A percentile compares a stretch with the other conserved stretches of the same genome.
These are phyloP conservation scores for Termitomyces heimii DNA, from an alignment of 768 basidiomycete genomes.

Conservation along the genomic window DNA sequence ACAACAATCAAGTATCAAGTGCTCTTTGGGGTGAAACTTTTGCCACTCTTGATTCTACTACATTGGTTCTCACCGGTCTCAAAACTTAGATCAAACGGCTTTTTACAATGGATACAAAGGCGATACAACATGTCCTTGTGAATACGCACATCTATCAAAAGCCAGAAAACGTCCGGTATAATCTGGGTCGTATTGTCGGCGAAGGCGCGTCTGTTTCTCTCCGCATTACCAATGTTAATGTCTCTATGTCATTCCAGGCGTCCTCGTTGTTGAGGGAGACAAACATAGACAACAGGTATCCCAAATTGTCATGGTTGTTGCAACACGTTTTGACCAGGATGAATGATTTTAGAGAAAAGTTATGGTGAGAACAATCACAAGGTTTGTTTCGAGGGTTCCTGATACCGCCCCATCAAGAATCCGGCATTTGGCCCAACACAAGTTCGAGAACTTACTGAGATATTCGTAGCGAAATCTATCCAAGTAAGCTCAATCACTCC, in stretches of 20 bases:
- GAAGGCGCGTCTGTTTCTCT: conserved; percentile 20
- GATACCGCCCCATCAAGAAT: conserved; percentile 32
- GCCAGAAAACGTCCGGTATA: conserved; percentile 30
- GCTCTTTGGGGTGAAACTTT: conserved; percentile 37
- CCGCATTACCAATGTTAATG: background rate
- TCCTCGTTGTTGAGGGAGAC: conserved; percentile 46
- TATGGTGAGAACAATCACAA: conserved; percentile 26
- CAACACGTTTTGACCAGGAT: background rate
- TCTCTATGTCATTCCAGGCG: conserved; percentile 25
- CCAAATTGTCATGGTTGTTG: background rate
- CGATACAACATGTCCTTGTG: conserved; percentile 56
- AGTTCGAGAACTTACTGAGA: conserved; percentile 49
- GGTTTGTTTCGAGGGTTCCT: background rate
- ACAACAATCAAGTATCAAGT: conserved; percentile 9
- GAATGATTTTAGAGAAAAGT: conserved; percentile 29
- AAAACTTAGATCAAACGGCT: background rate
- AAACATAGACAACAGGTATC: conserved; percentile 40
- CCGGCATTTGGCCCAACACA: conserved; percentile 62
- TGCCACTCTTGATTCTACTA: conserved; percentile 22
- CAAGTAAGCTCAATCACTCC: conserved; percentile 26
- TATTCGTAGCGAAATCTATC: conserved; percentile 50
- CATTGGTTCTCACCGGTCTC: conserved; percentile 17
- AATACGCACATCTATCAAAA: conserved; percentile 55
- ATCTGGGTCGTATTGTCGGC: conserved; percentile 37
- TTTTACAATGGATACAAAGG: conserved; percentile 25